These are phyloP conservation scores for Naematelia aurantialba DNA, from an alignment of 768 basidiomycete genomes.

Conservation along the genomic window DNA sequence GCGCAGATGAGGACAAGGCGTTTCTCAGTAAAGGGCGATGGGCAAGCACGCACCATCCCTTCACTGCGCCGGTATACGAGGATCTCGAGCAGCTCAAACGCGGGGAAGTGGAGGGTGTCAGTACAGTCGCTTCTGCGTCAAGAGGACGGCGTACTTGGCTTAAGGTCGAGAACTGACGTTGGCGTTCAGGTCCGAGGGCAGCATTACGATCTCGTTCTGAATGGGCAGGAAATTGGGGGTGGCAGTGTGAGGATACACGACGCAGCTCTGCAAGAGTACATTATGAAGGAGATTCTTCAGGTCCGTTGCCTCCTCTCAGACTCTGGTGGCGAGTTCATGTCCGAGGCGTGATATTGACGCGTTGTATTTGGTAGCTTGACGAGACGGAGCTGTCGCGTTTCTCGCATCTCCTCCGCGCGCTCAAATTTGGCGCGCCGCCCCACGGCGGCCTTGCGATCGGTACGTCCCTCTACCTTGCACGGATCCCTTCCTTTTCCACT, in stretches of 20 bases:
- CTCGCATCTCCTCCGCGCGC: constrained; percentile 76
- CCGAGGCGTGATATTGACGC: background rate
- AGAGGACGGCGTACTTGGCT: too few species aligned
- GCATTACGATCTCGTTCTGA: constrained; percentile 92
- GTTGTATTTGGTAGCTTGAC: constrained; percentile 57
- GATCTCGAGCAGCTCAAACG: constrained; percentile 73
- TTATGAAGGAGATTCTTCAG: constrained; percentile 72
- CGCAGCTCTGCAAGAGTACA: constrained; percentile 75
- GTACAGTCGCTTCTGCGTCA: constrained; percentile 40
- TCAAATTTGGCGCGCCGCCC: constrained; percentile 86
- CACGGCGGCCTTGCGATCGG: constrained; percentile 93
- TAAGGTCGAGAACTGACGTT: background rate
- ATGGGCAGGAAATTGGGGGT: constrained; percentile 89
- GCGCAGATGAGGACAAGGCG: constrained; percentile 80
- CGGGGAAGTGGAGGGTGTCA: constrained; percentile 61
- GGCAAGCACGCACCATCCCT: constrained; percentile 92
- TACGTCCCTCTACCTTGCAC: constrained; percentile 49
- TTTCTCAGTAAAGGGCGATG: constrained; percentile 79
- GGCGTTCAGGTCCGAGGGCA: constrained; percentile 74
- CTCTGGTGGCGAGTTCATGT: background rate
- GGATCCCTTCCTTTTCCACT: background rate
- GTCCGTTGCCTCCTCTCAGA: constrained; percentile 52
- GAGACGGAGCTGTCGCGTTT: constrained; percentile 72
- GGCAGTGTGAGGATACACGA: constrained; percentile 92
- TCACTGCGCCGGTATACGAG: constrained; percentile 91